Percentiles rank a stretch among this genome's conserved stretches.
Evolutionary conservation across 495 filamentous ascomycete species (phyloP).

Genomic region (Massariosphaeria phaeospora): DNA sequence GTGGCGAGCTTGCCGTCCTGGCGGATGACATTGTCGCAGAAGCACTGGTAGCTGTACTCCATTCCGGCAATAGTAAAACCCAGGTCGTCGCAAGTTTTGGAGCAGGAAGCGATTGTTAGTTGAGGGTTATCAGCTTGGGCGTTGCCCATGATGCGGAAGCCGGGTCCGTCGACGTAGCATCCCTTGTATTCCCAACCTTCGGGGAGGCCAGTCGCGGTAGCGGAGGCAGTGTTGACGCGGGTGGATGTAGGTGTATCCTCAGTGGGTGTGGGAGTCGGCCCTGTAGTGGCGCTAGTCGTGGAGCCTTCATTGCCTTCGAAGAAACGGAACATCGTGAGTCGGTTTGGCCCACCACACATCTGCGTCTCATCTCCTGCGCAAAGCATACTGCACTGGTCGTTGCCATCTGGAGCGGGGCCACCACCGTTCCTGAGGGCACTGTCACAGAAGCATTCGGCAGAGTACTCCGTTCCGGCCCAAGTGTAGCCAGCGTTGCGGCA

Average conservation of each 20-base stretch:
- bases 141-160: conserved; percentile 48
- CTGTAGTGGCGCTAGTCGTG: conserved; percentile 13
- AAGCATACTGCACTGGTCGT: conserved; percentile 46
- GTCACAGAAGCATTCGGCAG: conserved; percentile 26
- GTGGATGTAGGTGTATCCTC: conserved; percentile 30
- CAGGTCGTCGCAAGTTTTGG: conserved; percentile 2
- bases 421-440: conserved; percentile 19
- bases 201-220: conserved; percentile 35
- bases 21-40: conserved; percentile 35
- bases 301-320: conserved; percentile 7
- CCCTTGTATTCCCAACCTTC: conserved; percentile 48
- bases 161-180: conserved; percentile 50
- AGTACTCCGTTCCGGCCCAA: conserved; percentile 34
- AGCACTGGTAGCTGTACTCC: conserved; percentile 26
- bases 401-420: conserved; percentile 24
- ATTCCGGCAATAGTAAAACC: conserved; percentile 26
- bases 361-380: conserved; percentile 45
- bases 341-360: conserved; percentile 35
- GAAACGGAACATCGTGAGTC: conserved; percentile 49
- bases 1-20: conserved; percentile 3
- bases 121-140: conserved; percentile 45
- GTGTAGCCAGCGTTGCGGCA: conserved; percentile 34
- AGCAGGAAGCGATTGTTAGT: conserved; percentile 22
- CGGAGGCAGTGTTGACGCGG: background rate
- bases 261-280: background rate